These are phyloP conservation scores for Dentipellis sp. DNA, from an alignment of 768 basidiomycete species.

Conservation along the genomic window DNA sequence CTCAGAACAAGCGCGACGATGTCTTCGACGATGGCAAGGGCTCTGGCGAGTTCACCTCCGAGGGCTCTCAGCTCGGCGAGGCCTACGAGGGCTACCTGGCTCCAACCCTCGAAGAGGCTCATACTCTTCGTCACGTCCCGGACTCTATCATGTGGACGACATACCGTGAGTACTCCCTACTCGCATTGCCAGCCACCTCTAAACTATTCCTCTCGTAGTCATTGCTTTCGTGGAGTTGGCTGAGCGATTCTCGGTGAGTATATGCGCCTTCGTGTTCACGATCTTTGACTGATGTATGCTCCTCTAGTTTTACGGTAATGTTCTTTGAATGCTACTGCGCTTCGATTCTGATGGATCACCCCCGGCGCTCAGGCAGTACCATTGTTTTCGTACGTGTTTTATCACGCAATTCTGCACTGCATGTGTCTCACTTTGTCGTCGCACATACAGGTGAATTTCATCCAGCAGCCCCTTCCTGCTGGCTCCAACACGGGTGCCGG, in stretches of 20 bases:
- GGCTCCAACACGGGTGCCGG: conserved; percentile 17
- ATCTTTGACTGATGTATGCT: not conserved
- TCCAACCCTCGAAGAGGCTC: conserved; percentile 17
- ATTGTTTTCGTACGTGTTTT: conserved; percentile 7
- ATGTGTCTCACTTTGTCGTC: not conserved
- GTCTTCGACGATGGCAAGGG: not conserved
- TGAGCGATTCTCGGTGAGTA: conserved; percentile 21
- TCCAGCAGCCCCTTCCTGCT: conserved; percentile 18
- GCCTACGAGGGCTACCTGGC: conserved; percentile 7
- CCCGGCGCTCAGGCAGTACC: conserved; percentile 7
- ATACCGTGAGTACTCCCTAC: conserved; percentile 2
- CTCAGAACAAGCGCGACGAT: not conserved
- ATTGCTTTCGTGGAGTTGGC: conserved; percentile 21
- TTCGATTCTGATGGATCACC: too few relatives aligned
- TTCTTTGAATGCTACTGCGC: not conserved
- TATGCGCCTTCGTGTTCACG: not conserved
- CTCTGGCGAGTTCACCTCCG: not conserved
- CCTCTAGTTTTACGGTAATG: conserved; percentile 11
- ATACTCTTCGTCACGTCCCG: conserved; percentile 16
- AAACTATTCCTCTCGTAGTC: conserved; percentile 1
- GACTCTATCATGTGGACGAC: conserved; percentile 16
- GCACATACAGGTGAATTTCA: conserved; percentile 17
- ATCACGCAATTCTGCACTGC: not conserved
- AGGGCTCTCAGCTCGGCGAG: not conserved
- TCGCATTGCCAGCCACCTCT: not conserved